These are phyloP conservation scores for Leptographium flavum DNA, from an alignment of 2,329 filamentous ascomycete species.

Conservation along the genomic window DNA sequence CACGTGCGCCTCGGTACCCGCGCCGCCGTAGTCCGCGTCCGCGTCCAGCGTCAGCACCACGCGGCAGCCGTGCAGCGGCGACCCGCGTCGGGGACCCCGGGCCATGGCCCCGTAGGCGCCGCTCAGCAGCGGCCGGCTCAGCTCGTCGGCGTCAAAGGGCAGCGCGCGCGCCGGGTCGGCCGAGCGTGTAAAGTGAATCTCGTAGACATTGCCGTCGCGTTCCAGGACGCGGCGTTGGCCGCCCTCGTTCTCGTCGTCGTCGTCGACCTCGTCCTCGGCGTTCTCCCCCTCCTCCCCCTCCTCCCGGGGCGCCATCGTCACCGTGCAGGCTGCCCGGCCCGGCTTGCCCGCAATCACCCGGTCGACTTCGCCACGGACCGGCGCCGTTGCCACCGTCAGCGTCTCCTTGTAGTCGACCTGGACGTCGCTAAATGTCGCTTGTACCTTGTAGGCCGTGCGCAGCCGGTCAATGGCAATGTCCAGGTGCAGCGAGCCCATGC, in stretches of 20 bases:
- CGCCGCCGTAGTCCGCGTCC: conserved; percentile 46
- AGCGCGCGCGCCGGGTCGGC: conserved; percentile 20
- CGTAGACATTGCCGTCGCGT: conserved; percentile 54
- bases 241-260: background rate
- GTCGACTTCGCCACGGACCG: conserved; percentile 55
- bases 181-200: conserved; percentile 38
- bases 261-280: background rate
- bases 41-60: conserved; percentile 59
- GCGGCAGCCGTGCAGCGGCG: conserved; percentile 63
- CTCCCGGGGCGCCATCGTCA: conserved; percentile 45
- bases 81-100: conserved; percentile 66
- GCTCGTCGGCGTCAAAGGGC: conserved; percentile 35
- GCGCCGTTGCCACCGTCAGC: conserved; percentile 40
- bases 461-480: conserved; percentile 85
- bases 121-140: conserved; percentile 52
- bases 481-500: conserved; percentile 92
- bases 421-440: conserved; percentile 79
- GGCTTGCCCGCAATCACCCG: conserved; percentile 66
- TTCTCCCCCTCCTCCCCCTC: background rate
- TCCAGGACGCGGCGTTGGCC: conserved; percentile 19
- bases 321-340: conserved; percentile 65
- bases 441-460: conserved; percentile 73
- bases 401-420: conserved; percentile 93
- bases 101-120: conserved; percentile 74
- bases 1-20: conserved; percentile 54